Base-by-base conservation (phyloP, 1,284 basidiomycete species). In the Afroboletus lepidellus region DNA sequence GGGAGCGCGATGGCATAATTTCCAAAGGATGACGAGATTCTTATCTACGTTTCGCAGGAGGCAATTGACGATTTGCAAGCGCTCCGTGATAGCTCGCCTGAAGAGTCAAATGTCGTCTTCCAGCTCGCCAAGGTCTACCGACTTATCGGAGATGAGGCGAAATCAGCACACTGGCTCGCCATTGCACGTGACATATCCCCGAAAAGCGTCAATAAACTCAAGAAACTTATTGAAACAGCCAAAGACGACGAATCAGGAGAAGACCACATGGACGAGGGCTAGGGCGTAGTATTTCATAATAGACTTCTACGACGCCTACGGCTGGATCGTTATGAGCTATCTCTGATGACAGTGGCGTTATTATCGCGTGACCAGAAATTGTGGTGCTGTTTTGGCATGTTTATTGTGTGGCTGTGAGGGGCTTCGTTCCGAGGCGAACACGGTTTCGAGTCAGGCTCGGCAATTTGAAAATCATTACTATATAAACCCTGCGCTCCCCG, bases 71-170 rank as follows among this genome's bases (percentile, higher is more conserved):
- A 92, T 66, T 79, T 98, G 59, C 84, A 92, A 71, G 75, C 79
- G 51, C 80, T 98, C 44, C 79, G 85, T 58, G 85, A 84, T 64
- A 77, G 82, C 53, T 90, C 92, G 29, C 93, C 94, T 12, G 92
- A 94, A 67, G 94, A 98, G 76, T 89, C 92, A 53, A 95, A 96
- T 72, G 90, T 98, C 48, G 84, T 94, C 56, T 95, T 95, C 79
- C 86, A 96, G 69, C 82, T 98, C n/a, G 94, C 92, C 30, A 91
- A 90, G 72, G 87, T 88, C 56, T 95, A 94, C 67, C 81, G 91
- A 44, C 77, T 90, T 57, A 72, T 87, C 49, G 91, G 90, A 24
- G 77, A 91, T 68, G 83, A 83, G 58, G 77, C 81, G n/a, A 86
- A 88, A 69, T 85, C 90, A 41, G 87, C 91, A 50, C 83, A 88